Conservation (phyloP, 202 grass and related monocot species). For the Hordeum pubiflorum region DNA sequence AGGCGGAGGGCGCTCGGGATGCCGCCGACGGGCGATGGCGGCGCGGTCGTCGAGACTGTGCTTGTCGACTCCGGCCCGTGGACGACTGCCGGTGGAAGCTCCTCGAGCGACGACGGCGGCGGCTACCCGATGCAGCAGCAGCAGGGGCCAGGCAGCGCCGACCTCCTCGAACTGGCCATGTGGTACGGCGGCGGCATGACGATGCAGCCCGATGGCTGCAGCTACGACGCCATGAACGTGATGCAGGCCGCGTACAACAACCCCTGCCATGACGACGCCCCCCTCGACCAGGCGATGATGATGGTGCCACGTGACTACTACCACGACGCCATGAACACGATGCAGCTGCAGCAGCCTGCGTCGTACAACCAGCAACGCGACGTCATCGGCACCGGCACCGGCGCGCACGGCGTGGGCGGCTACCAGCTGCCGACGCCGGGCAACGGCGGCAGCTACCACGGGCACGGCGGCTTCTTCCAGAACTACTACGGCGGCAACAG, state of each 20-base stretch:
- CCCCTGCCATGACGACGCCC: not conserved
- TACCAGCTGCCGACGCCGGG: not conserved
- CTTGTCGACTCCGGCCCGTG: not conserved
- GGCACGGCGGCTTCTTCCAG: not conserved
- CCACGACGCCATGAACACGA: not conserved
- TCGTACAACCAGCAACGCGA: not conserved
- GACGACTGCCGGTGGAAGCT: not conserved
- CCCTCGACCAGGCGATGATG: not conserved
- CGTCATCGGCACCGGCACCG: not conserved
- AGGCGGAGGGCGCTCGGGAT: conserved; percentile 8
- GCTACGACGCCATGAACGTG: not conserved
- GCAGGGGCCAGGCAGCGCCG: not conserved
- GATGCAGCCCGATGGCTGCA: not conserved
- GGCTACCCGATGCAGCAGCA: not conserved
- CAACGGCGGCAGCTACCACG: not conserved
- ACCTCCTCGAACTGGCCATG: not conserved
- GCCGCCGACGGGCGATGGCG: not conserved
- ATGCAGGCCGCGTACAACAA: not conserved
- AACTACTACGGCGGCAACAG: not conserved
- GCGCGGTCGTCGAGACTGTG: not conserved
- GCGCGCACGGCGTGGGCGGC: not conserved
- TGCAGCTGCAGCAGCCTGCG: not conserved
- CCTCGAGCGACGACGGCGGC: not conserved
- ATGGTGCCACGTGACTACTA: not conserved
- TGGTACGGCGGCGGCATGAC: not conserved